Conservation (phyloP, 305 asterid species). For the Andrographis paniculata region DNA sequence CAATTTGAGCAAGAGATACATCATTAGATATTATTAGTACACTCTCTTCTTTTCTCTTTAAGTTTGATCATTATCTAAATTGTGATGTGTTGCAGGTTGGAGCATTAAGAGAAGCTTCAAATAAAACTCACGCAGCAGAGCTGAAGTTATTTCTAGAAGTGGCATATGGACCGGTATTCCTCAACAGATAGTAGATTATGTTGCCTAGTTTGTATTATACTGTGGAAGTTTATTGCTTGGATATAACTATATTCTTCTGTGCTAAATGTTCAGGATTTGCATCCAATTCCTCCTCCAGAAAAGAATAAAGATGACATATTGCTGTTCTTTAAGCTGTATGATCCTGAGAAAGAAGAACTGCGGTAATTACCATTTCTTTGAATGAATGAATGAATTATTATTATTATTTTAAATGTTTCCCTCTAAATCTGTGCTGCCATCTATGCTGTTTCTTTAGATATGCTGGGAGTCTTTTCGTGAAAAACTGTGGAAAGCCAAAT, state of each 20-base stretch:
- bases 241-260: constrained; percentile 1
- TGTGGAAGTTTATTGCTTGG: constrained; percentile 5
- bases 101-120: constrained; percentile 75
- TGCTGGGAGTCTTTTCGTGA: constrained; percentile 83
- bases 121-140: constrained; percentile 74
- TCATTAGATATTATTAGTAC: background rate
- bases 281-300: constrained; percentile 63
- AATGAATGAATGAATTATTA: background rate
- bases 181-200: constrained; percentile 7
- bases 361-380: constrained; percentile 37
- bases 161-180: constrained; percentile 54
- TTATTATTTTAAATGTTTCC: background rate
- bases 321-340: constrained; percentile 84
- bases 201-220: constrained; percentile 4
- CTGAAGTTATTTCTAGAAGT: constrained; percentile 86
- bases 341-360: constrained; percentile 86
- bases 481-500: constrained; percentile 61
- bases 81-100: constrained; percentile 55
- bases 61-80: background rate
- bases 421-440: constrained; percentile 4
- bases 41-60: constrained; percentile 3
- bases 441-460: constrained; percentile 35
- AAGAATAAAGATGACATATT: constrained; percentile 81
- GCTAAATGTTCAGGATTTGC: constrained; percentile 40
- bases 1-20: background rate